These are phyloP conservation scores for Acrodontium crateriforme DNA, from an alignment of 2,329 filamentous ascomycete species.

Conservation along the genomic window DNA sequence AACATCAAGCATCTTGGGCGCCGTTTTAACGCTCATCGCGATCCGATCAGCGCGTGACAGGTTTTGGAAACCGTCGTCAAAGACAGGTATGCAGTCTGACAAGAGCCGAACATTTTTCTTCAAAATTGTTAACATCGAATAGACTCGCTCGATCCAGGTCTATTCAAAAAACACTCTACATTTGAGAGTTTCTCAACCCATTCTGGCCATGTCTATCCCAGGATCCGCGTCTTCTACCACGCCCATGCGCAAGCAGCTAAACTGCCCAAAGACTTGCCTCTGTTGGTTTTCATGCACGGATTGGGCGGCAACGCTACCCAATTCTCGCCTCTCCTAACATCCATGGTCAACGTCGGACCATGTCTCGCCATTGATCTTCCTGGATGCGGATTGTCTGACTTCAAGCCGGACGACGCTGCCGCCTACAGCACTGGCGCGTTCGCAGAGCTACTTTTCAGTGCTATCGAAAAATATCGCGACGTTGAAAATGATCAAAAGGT, in stretches of 20 bases:
- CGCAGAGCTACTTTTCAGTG: conserved; percentile 56
- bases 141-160: conserved; percentile 68
- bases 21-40: neutral
- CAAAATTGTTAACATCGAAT: too few relatives aligned
- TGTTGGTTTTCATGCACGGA: conserved; percentile 85
- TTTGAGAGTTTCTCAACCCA: conserved; percentile 60
- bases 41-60: too few relatives aligned
- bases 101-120: too few relatives aligned
- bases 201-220: conserved; percentile 53
- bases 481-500: conserved; percentile 51
- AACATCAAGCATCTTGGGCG: neutral
- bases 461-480: conserved; percentile 62
- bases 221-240: conserved; percentile 70
- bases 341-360: conserved; percentile 67
- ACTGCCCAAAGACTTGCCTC: conserved; percentile 60
- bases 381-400: conserved; percentile 72
- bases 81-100: too few relatives aligned
- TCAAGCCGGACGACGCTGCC: conserved; percentile 54
- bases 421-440: conserved; percentile 71
- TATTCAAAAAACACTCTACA: conserved; percentile 64
- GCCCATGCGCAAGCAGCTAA: conserved; percentile 72
- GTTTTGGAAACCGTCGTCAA: too few relatives aligned
- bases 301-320: conserved; percentile 86
- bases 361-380: conserved; percentile 83
- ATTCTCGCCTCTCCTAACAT: conserved; percentile 68